A percentile compares a stretch with the other conserved stretches of the same genome.
Conservation (phyloP, 306 rosid genomes). For the Oxytropis ochrocephala region DNA sequence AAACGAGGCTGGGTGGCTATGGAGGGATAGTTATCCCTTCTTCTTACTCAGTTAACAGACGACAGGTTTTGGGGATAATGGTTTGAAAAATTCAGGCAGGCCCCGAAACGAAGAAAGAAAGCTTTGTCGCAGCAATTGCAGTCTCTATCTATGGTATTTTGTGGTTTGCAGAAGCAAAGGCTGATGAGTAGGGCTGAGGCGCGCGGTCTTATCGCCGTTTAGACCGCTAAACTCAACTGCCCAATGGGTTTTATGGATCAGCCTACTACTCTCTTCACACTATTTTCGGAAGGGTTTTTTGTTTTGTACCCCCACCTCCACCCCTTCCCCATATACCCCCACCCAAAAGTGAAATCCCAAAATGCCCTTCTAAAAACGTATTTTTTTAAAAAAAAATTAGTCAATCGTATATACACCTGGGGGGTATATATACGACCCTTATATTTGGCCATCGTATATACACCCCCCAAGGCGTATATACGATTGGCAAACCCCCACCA, state of each 20-base stretch:
- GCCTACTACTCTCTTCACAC: too few species aligned
- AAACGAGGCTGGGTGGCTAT: background rate
- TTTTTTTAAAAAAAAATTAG: too few species aligned
- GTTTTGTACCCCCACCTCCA: too few species aligned
- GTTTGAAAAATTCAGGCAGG: constrained; percentile 15
- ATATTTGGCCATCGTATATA: too few species aligned
- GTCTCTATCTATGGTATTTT: background rate
- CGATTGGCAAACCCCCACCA: too few species aligned
- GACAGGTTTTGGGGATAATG: background rate
- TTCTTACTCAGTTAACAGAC: background rate
- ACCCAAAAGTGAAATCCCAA: too few species aligned
- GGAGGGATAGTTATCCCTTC: background rate
- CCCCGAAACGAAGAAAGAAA: background rate
- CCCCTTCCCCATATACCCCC: too few species aligned
- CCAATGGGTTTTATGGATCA: constrained; percentile 12
- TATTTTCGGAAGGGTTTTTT: too few species aligned
- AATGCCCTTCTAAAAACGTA: too few species aligned
- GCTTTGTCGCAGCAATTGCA: background rate
- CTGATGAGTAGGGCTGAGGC: constrained; percentile 38
- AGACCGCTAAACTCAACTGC: constrained; percentile 36
- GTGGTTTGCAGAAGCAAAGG: background rate
- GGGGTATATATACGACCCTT: too few species aligned
- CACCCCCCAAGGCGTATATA: too few species aligned
- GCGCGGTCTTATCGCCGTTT: constrained; percentile 50
- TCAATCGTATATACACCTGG: too few species aligned